Percentiles rank a stretch among this genome's conserved stretches.
These are phyloP conservation scores for Botryotinia calthae DNA, from an alignment of 2,329 filamentous ascomycete species.

Conservation along the genomic window DNA sequence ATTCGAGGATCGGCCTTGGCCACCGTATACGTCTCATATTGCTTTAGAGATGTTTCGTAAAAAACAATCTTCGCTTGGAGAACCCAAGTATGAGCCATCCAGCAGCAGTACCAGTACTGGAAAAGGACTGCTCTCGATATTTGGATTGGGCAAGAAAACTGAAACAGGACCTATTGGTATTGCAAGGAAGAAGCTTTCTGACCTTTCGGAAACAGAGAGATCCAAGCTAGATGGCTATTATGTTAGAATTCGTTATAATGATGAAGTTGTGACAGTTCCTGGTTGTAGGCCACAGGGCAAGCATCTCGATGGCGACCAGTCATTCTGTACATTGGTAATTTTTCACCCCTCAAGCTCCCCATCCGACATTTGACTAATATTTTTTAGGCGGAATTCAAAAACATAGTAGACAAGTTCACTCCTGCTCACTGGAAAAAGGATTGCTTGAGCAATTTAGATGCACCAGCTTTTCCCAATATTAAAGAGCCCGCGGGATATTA, in stretches of 20 bases:
- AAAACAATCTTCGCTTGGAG: conserved; percentile 33
- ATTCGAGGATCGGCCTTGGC: conserved; percentile 73
- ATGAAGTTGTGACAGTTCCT: conserved; percentile 75
- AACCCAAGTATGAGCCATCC: conserved; percentile 4
- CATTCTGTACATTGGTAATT: conserved; percentile 82
- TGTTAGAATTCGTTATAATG: conserved; percentile 89
- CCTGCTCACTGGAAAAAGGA: conserved; percentile 73
- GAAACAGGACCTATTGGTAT: conserved; percentile 46
- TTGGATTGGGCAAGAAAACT: conserved; percentile 25
- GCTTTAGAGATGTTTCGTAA: conserved; percentile 85
- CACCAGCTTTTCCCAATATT: conserved; percentile 35
- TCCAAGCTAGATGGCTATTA: conserved; percentile 70
- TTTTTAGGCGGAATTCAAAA: conserved; percentile 77
- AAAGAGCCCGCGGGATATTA: conserved; percentile 39
- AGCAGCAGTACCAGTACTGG: conserved; percentile 13
- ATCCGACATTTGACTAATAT: not conserved
- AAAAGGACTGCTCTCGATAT: conserved; percentile 31
- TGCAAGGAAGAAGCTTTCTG: conserved; percentile 56
- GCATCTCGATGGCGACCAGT: conserved; percentile 81
- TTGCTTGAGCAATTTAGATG: conserved; percentile 57
- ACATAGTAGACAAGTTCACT: conserved; percentile 85
- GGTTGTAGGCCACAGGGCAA: conserved; percentile 75
- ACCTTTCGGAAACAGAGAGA: conserved; percentile 57
- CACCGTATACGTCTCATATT: conserved; percentile 88
- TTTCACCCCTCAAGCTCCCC: not conserved